Conservation (phyloP, 257 asterid species). For the Petunia secreta region DNA sequence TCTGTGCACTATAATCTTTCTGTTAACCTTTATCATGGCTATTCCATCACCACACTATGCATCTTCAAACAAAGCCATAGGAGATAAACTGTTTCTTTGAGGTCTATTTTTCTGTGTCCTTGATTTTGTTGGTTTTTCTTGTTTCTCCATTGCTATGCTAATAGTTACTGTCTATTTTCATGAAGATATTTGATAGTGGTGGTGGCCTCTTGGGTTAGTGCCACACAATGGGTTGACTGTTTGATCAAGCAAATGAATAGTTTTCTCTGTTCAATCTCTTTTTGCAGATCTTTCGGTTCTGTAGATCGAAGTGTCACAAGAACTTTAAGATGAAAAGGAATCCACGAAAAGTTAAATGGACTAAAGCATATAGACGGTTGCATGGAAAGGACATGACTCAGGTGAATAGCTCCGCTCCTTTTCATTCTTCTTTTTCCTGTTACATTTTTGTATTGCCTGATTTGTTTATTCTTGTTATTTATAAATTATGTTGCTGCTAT, state of each 20-base stretch:
- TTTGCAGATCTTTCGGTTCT: slow-evolving; percentile 78
- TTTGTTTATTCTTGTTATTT: neutral
- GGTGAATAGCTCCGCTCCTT: slow-evolving; percentile 42
- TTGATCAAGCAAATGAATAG: neutral
- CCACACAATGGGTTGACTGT: neutral
- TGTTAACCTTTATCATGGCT: too few relatives aligned
- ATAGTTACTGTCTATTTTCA: too few relatives aligned
- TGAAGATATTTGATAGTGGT: too few relatives aligned
- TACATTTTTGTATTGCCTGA: neutral
- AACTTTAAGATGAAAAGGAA: slow-evolving; percentile 98
- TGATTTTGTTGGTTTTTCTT: too few relatives aligned
- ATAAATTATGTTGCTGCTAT: neutral
- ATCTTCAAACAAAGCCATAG: too few relatives aligned
- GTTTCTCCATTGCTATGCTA: too few relatives aligned
- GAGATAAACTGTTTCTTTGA: too few relatives aligned
- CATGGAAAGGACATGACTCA: slow-evolving; percentile 96
- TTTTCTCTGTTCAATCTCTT: neutral
- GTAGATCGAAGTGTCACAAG: slow-evolving; percentile 90
- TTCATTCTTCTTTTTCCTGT: neutral
- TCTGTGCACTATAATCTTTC: too few relatives aligned
- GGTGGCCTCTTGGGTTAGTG: too few relatives aligned
- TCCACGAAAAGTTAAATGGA: slow-evolving; percentile 93
- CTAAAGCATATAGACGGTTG: slow-evolving; percentile 82
- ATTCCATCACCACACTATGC: too few relatives aligned
- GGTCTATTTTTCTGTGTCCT: too few relatives aligned